A percentile compares a stretch with the other conserved stretches of the same genome.
phyloP scores from a whole-genome alignment of 257 asterid genomes.

The Gentiana dahurica region DNA sequence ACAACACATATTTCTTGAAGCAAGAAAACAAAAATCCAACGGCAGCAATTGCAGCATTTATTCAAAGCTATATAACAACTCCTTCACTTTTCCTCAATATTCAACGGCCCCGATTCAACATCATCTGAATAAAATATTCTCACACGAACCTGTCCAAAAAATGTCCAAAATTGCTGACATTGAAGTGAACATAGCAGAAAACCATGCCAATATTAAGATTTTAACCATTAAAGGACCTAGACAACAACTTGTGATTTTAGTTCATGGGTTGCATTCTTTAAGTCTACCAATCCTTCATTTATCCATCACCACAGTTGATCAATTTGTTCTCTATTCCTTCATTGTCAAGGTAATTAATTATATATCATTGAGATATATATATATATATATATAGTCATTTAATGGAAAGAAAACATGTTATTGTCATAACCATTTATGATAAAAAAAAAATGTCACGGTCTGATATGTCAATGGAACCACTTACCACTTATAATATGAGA shows the following conservation, averaged over 20 bases:
- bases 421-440: no score
- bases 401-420: no score
- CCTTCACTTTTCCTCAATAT: conserved; percentile 25
- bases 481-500: no score
- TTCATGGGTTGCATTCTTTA: conserved; percentile 41
- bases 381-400: no score
- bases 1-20: conserved; percentile 39
- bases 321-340: conserved; percentile 47
- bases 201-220: conserved; percentile 49
- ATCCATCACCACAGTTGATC: conserved; percentile 41
- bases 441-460: no score
- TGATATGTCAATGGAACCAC: no score
- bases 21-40: conserved; percentile 14
- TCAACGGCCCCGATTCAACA: conserved; percentile 14
- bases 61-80: conserved; percentile 9
- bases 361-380: no score
- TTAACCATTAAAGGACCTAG: conserved; percentile 26
- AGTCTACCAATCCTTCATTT: conserved; percentile 50
- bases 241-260: conserved; percentile 50
- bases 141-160: conserved; percentile 11
- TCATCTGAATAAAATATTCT: not conserved
- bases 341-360: conserved; percentile 44
- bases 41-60: conserved; percentile 1
- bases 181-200: conserved; percentile 60
- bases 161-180: conserved; percentile 33